Base-by-base conservation (phyloP, 345 rosid genomes). In the Streptanthus diversifolius region DNA sequence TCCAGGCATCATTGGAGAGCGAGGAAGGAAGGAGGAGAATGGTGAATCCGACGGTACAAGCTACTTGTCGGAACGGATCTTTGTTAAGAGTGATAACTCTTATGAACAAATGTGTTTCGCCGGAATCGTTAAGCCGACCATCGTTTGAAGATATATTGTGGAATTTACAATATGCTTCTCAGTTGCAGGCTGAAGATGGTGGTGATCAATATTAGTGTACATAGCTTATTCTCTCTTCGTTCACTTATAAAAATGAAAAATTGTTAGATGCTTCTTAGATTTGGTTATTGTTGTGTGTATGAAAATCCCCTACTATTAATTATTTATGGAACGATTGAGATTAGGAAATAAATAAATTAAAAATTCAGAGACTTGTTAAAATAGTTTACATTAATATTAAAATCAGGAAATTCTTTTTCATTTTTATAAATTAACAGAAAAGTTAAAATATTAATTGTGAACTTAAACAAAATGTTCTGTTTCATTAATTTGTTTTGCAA, bases 111-210 rank as follows among this genome's bases (percentile, higher is more conserved):
- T 93, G 97, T 83, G 88, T 86, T 44, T 74, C 80, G 24, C 91
- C 95, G 0, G 93, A 88, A 21, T 86, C 90, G 19, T 83, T 90
- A 7, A 67, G 76, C 51, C 83, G 91, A 44, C 98, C 96, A 9
- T 91, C 96, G 0, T 87, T 91, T 3, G 98, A 88, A 75, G 98
- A 91, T 59, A 91, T 93, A 9, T 87, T 91, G 30, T 89, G 98
- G 98, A 93, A 93, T 81, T 78, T 91, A 59, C 97, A 88, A 56
- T 87, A 93, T 33, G 98, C 96, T 72, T 88, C 90, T 79, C 98
- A 91, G 79, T 89, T 93, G 78, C 99, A 93, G 64, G 86, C 86
- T 35, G 79, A 86, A 8, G 96, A 88, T 79, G 68, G 85, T 49
- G 96, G 85, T 49, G 96, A 89, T 48, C 91, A 85, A 68, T 70